phyloP scores from a whole-genome alignment of 2,329 filamentous ascomycete genomes.

The Alternaria arbusti region DNA sequence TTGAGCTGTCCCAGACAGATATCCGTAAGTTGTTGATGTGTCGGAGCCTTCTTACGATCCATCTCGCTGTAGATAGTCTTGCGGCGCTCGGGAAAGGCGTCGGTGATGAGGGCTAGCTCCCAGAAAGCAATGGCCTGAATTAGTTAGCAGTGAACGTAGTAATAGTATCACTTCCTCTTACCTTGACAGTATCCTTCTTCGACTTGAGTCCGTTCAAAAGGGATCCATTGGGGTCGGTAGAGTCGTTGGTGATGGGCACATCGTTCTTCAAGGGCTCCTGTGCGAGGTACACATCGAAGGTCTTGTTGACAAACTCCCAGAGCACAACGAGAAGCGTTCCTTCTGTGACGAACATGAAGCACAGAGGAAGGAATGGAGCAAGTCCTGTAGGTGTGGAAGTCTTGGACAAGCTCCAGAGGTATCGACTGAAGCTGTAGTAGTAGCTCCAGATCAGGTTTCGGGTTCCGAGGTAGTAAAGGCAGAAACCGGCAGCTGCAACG shows the following conservation, averaged over 20 bases:
- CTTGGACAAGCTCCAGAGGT: conserved; percentile 77
- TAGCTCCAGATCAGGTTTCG: conserved; percentile 51
- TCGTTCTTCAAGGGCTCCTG: conserved; percentile 83
- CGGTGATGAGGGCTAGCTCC: conserved; percentile 83
- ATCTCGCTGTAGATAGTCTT: conserved; percentile 87
- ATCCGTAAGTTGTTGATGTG: conserved; percentile 79
- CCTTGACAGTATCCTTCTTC: conserved; percentile 78
- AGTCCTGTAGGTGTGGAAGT: conserved; percentile 65
- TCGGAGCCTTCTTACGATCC: conserved; percentile 77
- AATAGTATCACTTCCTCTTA: conserved; percentile 45
- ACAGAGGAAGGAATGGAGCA: conserved; percentile 61
- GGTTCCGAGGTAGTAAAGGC: conserved; percentile 38
- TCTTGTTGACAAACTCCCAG: conserved; percentile 78
- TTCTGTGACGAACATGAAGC: conserved; percentile 60
- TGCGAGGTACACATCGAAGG: conserved; percentile 81
- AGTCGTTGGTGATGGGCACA: conserved; percentile 81
- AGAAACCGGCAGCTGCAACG: conserved; percentile 48
- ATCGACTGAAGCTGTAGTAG: conserved; percentile 72
- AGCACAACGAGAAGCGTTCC: conserved; percentile 72
- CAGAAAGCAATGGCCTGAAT: conserved; percentile 81
- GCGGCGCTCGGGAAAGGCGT: conserved; percentile 75
- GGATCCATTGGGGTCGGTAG: conserved; percentile 90
- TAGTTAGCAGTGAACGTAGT: conserved; percentile 10
- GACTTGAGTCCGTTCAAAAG: conserved; percentile 82
- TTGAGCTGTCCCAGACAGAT: conserved; percentile 74